Base-by-base conservation (phyloP, 2,329 filamentous ascomycete species). In the Fusarium hostae region DNA sequence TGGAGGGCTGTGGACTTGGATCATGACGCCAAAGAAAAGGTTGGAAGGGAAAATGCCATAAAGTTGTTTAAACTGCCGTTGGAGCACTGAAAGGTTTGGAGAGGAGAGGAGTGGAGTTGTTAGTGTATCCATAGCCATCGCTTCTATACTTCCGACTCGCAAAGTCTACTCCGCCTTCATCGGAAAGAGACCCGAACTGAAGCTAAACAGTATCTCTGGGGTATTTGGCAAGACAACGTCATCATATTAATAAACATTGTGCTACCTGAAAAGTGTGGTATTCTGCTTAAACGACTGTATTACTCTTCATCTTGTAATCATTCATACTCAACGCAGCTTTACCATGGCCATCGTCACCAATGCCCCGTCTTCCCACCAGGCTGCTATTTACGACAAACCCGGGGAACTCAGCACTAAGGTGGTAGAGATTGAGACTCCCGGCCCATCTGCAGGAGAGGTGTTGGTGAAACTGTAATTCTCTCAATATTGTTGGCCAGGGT, bases 61-160 rank as follows among this genome's bases (percentile, higher is more conserved):
- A 66, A 54, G 34, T 15, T 66, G 18, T 66, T 68, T 3, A 67
- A 63, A 10, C 40, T 68, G 4, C 63, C 63, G 0, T 18, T 68
- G 9, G 57, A 67, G 7, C 10, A 20, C 12, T 55, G 28, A 55
- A 55, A 3, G 20, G 1, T 0, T 8, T 11, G 3, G 13, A 5
- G 5, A 4, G n/a, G n/a, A n/a, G n/a, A 5, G 12, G 9, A 40
- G 34, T 6, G 34, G 34, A 7, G 50, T 12, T 12, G 1, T 9
- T 9, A 3, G 18, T 18, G 1, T 26, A n/a, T n/a, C 18, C 20
- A 2, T 13, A 4, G 24, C 6, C 3, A 15, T 54, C 51, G 51
- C 51, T 54, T 32, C 35, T 0, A 43, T 54, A 4, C 10, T 54
- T 43, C 51, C 51, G 51, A 54, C 7, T 28, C 22, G 18, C 13